Conservation (phyloP, 1,139 yeast genomes). For the Yamadazyma songkhlaensis region DNA sequence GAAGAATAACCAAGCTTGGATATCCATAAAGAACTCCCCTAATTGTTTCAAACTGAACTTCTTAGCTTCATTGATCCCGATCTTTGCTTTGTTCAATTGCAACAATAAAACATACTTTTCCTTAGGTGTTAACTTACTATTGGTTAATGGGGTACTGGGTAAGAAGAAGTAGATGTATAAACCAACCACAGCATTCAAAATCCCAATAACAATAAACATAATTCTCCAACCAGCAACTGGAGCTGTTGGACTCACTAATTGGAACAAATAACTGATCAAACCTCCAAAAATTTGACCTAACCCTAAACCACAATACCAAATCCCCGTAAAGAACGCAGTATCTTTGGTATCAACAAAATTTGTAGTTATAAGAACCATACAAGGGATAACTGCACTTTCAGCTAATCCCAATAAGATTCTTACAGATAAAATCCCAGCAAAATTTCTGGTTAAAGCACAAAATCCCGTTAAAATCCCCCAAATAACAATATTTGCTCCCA, state of each 20-base stretch:
- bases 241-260: slow-evolving; percentile 24
- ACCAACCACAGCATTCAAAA: slow-evolving; percentile 31
- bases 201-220: slow-evolving; percentile 34
- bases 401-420: slow-evolving; percentile 33
- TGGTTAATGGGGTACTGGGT: slow-evolving; percentile 23
- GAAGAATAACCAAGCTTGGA: slow-evolving; percentile 43
- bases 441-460: slow-evolving; percentile 26
- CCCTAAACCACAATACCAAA: slow-evolving; percentile 41
- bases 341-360: slow-evolving; percentile 40
- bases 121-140: slow-evolving; percentile 33
- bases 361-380: slow-evolving; percentile 37
- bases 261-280: slow-evolving; percentile 37
- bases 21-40: slow-evolving; percentile 45
- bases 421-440: slow-evolving; percentile 33
- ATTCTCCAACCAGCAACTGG: slow-evolving; percentile 32
- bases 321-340: slow-evolving; percentile 33
- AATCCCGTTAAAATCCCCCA: slow-evolving; percentile 43
- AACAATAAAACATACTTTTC: slow-evolving; percentile 26
- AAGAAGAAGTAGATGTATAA: slow-evolving; percentile 23
- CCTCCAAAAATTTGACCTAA: slow-evolving; percentile 39
- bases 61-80: slow-evolving; percentile 42
- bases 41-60: slow-evolving; percentile 39
- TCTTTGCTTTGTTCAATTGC: slow-evolving; percentile 17
- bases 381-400: slow-evolving; percentile 45
- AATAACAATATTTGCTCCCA: slow-evolving; percentile 30